These are phyloP conservation scores for Dryadomyces sulphureus DNA, from an alignment of 2,329 filamentous ascomycete species.

Conservation along the genomic window DNA sequence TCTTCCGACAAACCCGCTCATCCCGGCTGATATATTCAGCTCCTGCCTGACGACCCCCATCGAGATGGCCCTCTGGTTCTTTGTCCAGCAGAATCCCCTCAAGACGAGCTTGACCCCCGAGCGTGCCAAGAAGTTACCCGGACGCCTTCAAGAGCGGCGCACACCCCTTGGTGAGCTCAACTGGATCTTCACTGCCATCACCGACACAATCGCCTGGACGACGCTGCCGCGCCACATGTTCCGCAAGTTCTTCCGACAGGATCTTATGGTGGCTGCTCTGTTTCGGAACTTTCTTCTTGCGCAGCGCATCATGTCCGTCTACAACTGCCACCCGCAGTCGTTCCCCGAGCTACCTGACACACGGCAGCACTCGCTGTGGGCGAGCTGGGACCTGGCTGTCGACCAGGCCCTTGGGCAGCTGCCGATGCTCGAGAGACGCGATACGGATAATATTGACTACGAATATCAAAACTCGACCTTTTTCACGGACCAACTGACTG, in stretches of 20 bases:
- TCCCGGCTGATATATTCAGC: conserved; percentile 92
- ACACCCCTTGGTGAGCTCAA: conserved; percentile 93
- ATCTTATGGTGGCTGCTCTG: conserved; percentile 95
- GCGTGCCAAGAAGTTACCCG: conserved; percentile 77
- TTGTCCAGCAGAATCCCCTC: conserved; percentile 80
- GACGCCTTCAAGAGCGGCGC: conserved; percentile 78
- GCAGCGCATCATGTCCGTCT: conserved; percentile 90
- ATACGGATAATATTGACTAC: conserved; percentile 59
- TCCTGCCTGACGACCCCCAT: conserved; percentile 94
- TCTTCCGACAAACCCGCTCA: conserved; percentile 80
- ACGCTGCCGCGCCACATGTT: conserved; percentile 80
- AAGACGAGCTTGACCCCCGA: conserved; percentile 58
- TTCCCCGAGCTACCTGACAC: conserved; percentile 87
- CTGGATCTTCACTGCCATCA: conserved; percentile 99
- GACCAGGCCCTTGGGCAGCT: conserved; percentile 89
- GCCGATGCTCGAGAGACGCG: conserved; percentile 69
- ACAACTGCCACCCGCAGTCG: conserved; percentile 89
- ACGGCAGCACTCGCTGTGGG: conserved; percentile 88
- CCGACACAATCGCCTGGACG: conserved; percentile 97
- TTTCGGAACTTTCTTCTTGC: conserved; percentile 93
- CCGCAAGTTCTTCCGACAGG: conserved; percentile 92
- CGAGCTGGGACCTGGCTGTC: conserved; percentile 93
- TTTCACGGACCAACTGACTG: conserved; percentile 92
- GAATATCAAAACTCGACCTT: conserved; percentile 92
- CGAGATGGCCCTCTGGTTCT: conserved; percentile 92